Base-by-base conservation (phyloP, 306 rosid genomes). In the Quercus alba region DNA sequence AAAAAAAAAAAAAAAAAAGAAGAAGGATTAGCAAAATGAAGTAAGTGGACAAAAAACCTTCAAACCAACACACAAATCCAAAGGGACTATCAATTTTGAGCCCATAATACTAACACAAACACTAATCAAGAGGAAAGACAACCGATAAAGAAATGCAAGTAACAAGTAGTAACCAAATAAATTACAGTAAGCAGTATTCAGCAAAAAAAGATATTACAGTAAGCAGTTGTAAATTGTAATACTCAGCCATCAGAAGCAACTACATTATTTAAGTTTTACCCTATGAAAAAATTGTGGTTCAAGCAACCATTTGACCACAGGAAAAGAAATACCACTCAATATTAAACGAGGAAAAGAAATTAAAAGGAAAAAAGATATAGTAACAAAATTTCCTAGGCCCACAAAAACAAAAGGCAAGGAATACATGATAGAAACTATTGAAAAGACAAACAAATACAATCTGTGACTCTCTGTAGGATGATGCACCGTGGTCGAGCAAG, bases 361-460 rank as follows among this genome's bases (percentile, higher is more conserved):
- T 38, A 59, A 28, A 81, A 76, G 59, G 52, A 75, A 57, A 62
- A 61, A 77, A 4, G 76, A 71, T 18, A 77, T n/a, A 64, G 28
- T 41, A 84, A 64, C 89, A 87, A 91, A 90, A 90, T 68, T 89
- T 84, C 89, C 97, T 68, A 76, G 77, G 84, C 94, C 97, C 88
- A 85, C 81, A 90, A 84, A 91, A 85, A 90, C 23, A 80, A 54
- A 68, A 89, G 96, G 90, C 94, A 89, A 81, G 91, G 94, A 85
- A 90, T 23, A n/a, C 54, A 77, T 21, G 81, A 44, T n/a, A n/a
- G 74, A 73, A 79, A 63, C 69, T n/a, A 35, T 35, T 67, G 56
- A 51, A 74, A 58, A 72, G 41, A 57, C 63, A 72, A 26, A 56
- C 59, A 77, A 31, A 77, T 3, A 6, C 5, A 31, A 58, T 7